Conservation (phyloP, 352 stramenopile genomes). For the Pythium insidiosum region DNA sequence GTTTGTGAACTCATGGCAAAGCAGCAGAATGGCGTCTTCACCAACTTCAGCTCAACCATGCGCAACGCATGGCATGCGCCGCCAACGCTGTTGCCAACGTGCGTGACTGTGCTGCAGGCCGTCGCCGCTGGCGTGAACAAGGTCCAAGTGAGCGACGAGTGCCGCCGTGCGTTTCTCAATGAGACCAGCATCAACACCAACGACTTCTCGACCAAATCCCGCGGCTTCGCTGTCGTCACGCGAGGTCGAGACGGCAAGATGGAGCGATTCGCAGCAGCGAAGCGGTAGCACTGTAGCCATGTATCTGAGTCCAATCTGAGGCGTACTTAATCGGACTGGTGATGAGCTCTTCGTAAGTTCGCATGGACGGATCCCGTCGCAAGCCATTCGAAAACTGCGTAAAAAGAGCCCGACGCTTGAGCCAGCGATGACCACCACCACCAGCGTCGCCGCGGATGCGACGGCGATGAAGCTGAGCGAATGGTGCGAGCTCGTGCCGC, state of each 20-base stretch:
- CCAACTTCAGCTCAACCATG: conserved; percentile 60
- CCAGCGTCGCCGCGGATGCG: too few relatives aligned
- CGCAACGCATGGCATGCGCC: conserved; percentile 39
- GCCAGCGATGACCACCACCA: too few relatives aligned
- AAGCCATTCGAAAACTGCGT: too few relatives aligned
- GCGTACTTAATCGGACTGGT: background rate
- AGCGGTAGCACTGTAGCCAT: background rate
- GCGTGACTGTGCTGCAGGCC: conserved; percentile 34
- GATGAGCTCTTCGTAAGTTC: too few relatives aligned
- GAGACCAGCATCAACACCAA: conserved; percentile 52
- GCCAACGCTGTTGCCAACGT: conserved; percentile 38
- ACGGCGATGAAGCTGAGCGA: conserved; percentile 18
- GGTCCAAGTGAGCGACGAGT: conserved; percentile 26
- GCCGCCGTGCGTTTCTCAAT: conserved; percentile 31
- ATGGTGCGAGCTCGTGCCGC: conserved; percentile 19
- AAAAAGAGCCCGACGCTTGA: too few relatives aligned
- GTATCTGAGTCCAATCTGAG: background rate
- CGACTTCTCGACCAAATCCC: conserved; percentile 34
- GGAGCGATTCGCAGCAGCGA: conserved; percentile 8
- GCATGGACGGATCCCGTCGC: background rate
- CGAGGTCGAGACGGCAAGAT: conserved; percentile 39
- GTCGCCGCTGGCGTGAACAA: conserved; percentile 33
- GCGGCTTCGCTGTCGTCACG: conserved; percentile 57
- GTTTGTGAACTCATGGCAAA: conserved; percentile 58
- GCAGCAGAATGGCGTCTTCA: conserved; percentile 67